Percentiles rank a stretch among this genome's conserved stretches.
phyloP scores from a whole-genome alignment of 2,329 filamentous ascomycete species.

The Hortaea werneckii region DNA sequence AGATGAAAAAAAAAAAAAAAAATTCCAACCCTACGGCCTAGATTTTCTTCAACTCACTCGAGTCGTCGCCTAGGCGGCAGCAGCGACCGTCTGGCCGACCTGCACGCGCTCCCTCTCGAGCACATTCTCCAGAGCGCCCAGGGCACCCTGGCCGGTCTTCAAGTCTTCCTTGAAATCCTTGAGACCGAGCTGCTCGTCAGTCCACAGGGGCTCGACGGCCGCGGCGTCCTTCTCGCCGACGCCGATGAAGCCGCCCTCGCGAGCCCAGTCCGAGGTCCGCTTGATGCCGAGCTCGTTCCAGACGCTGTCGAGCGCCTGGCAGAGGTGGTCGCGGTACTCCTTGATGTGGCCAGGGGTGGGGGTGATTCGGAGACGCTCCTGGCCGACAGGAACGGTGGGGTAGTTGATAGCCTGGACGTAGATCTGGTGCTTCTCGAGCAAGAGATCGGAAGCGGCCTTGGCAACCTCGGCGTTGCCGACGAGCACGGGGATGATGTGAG shows the following conservation, averaged over 20 bases:
- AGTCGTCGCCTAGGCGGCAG: slow-evolving; percentile 21
- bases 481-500: slow-evolving; percentile 87
- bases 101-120: slow-evolving; percentile 37
- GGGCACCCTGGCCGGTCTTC: slow-evolving; percentile 33
- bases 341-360: slow-evolving; percentile 86
- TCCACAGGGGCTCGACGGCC: slow-evolving; percentile 71
- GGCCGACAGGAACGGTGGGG: slow-evolving; percentile 93
- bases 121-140: slow-evolving; percentile 38
- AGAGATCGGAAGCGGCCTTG: slow-evolving; percentile 82
- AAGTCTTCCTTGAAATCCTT: slow-evolving; percentile 56
- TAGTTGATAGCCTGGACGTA: slow-evolving; percentile 99
- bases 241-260: slow-evolving; percentile 85
- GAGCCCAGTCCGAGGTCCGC: slow-evolving; percentile 85
- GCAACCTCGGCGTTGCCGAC: slow-evolving; percentile 91
- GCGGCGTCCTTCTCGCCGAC: slow-evolving; percentile 63
- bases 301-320: slow-evolving; percentile 73
- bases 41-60: too few relatives aligned
- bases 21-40: too few relatives aligned
- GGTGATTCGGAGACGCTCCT: slow-evolving; percentile 91
- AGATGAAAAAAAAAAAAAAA: too few relatives aligned
- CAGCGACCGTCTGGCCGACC: slow-evolving; percentile 33
- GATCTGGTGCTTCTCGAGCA: slow-evolving; percentile 81
- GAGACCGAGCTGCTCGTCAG: slow-evolving; percentile 74
- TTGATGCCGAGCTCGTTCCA: slow-evolving; percentile 85
- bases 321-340: slow-evolving; percentile 75